phyloP scores from a whole-genome alignment of 1,284 basidiomycete species.

The Pterulicium gracile region DNA sequence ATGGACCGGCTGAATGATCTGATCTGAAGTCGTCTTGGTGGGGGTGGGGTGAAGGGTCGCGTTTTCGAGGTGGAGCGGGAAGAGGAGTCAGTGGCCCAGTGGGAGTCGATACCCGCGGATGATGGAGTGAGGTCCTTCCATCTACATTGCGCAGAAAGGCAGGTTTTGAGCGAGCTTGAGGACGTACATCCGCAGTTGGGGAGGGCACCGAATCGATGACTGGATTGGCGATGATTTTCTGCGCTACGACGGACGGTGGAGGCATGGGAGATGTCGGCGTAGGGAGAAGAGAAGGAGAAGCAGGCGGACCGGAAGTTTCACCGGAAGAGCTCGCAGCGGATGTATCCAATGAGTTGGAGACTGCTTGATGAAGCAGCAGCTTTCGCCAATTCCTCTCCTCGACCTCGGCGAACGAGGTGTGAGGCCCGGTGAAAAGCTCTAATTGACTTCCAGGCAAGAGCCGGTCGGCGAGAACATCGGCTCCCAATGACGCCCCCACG shows the following conservation, averaged over 20 bases:
- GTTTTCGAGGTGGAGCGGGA: slow-evolving; percentile 48
- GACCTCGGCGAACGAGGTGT: slow-evolving; percentile 45
- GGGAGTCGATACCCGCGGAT: slow-evolving; percentile 44
- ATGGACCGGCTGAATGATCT: slow-evolving; percentile 38
- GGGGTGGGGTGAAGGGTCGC: slow-evolving; percentile 57
- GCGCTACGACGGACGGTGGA: slow-evolving; percentile 21
- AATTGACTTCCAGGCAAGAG: slow-evolving; percentile 42
- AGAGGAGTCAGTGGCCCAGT: slow-evolving; percentile 42
- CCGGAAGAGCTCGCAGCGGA: slow-evolving; percentile 28
- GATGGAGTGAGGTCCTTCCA: slow-evolving; percentile 27
- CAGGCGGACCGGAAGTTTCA: slow-evolving; percentile 13
- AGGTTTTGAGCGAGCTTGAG: slow-evolving; percentile 2
- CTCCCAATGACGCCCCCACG: slow-evolving; percentile 59
- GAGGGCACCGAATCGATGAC: slow-evolving; percentile 16
- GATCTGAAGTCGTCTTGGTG: slow-evolving; percentile 39
- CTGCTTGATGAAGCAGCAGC: slow-evolving; percentile 58
- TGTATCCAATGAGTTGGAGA: slow-evolving; percentile 58
- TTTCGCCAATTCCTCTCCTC: slow-evolving; percentile 60
- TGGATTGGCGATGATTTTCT: slow-evolving; percentile 23
- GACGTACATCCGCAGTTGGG: slow-evolving; percentile 7
- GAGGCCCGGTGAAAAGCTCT: slow-evolving; percentile 29
- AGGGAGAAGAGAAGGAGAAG: slow-evolving; percentile 19
- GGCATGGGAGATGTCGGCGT: slow-evolving; percentile 15
- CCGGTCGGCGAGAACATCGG: slow-evolving; percentile 58
- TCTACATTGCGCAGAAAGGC: slow-evolving; percentile 13